Evolutionary conservation across 805 yeast genomes (phyloP).

Genomic region (Allodekkera sacchari): DNA sequence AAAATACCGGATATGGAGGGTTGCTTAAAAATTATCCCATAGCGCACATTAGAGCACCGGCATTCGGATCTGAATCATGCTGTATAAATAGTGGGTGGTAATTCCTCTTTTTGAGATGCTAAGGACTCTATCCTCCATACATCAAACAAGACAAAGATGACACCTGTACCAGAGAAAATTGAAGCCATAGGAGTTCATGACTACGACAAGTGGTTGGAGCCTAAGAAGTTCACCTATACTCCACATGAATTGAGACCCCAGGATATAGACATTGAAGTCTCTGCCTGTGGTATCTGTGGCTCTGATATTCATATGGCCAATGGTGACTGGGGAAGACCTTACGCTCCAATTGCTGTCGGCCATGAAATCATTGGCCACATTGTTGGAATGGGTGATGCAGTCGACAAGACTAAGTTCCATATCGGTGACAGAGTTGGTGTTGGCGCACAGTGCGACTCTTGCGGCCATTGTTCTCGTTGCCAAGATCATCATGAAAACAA

Average conservation of each 20-base stretch:
- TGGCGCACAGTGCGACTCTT: slow-evolving; percentile 36
- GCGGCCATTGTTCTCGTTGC: slow-evolving; percentile 34
- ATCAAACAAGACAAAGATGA: too few species aligned
- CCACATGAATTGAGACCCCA: slow-evolving; percentile 11
- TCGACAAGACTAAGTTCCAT: slow-evolving; percentile 23
- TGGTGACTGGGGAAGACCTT: slow-evolving; percentile 20
- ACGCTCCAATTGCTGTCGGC: slow-evolving; percentile 27
- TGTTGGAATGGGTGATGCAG: slow-evolving; percentile 29
- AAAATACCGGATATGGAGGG: too few species aligned
- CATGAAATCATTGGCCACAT: slow-evolving; percentile 41
- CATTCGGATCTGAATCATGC: too few species aligned
- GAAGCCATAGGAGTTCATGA: slow-evolving; percentile 13
- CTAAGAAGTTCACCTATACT: slow-evolving; percentile 12
- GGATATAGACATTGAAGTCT: slow-evolving; percentile 36
- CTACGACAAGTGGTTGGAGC: slow-evolving; percentile 10
- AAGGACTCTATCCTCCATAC: too few species aligned
- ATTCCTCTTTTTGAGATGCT: too few species aligned
- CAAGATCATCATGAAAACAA: slow-evolving; percentile 30
- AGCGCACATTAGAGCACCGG: too few species aligned
- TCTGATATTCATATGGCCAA: slow-evolving; percentile 39
- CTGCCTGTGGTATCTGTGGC: slow-evolving; percentile 42
- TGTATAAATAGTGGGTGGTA: too few species aligned
- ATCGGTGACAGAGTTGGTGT: slow-evolving; percentile 45
- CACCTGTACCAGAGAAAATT: too few species aligned
- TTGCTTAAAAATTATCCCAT: too few species aligned